These are phyloP conservation scores for Hibiscus trionum DNA, from an alignment of 345 rosid species.

Conservation along the genomic window DNA sequence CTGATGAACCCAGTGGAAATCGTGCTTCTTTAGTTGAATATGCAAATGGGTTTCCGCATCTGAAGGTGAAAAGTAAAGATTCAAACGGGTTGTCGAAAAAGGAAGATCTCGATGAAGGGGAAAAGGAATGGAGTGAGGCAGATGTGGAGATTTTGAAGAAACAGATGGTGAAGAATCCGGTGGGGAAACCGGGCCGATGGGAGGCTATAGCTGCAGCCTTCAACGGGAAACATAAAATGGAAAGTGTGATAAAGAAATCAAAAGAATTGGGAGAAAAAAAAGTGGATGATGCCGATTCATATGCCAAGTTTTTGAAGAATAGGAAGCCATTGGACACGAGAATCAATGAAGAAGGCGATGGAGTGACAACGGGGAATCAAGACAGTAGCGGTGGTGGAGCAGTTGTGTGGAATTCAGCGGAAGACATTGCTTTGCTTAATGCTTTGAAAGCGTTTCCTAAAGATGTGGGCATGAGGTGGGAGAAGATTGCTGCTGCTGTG, in stretches of 20 bases:
- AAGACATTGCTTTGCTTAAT: constrained; percentile 85
- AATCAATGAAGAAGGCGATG: constrained; percentile 11
- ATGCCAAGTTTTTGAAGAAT: constrained; percentile 72
- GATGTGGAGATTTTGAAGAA: constrained; percentile 72
- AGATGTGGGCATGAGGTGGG: constrained; percentile 89
- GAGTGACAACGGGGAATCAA: not conserved
- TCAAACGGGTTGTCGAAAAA: constrained; percentile 16
- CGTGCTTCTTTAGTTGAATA: not conserved
- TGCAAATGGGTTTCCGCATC: not conserved
- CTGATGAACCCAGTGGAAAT: constrained; percentile 19
- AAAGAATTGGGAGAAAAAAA: constrained; percentile 75
- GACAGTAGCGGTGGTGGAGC: not conserved
- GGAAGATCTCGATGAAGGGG: constrained; percentile 30
- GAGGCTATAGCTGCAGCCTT: constrained; percentile 67
- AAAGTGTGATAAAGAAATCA: constrained; percentile 74
- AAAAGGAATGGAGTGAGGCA: constrained; percentile 64
- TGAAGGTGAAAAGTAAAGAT: constrained; percentile 7
- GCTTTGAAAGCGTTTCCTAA: constrained; percentile 78
- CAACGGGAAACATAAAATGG: constrained; percentile 52
- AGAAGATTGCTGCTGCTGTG: constrained; percentile 81
- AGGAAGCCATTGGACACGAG: constrained; percentile 59
- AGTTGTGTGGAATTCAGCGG: constrained; percentile 51
- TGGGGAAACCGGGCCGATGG: constrained; percentile 83
- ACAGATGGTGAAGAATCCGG: constrained; percentile 70
- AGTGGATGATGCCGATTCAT: constrained; percentile 53